These are phyloP conservation scores for Lolium perenne DNA, from an alignment of 176 grass and related monocot species.

Conservation along the genomic window DNA sequence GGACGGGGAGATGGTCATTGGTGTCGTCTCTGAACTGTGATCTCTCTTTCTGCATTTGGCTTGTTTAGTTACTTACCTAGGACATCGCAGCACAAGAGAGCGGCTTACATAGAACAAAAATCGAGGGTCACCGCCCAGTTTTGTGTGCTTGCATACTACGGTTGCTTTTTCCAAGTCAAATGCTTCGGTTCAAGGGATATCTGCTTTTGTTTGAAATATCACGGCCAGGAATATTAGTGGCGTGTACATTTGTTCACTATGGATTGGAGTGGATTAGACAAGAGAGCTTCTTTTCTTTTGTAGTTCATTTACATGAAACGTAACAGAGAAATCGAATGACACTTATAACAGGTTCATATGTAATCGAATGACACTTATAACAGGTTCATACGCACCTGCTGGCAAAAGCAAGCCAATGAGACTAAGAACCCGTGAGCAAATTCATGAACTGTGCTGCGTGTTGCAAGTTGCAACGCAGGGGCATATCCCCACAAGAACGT, in stretches of 20 bases:
- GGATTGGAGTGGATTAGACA: neutral
- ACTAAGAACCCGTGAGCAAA: neutral
- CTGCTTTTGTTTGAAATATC: conserved; percentile 56
- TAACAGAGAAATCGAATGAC: no score
- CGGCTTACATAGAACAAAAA: neutral
- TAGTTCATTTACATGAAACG: neutral
- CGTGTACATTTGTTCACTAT: neutral
- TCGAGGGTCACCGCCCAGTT: no score
- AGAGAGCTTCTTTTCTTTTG: neutral
- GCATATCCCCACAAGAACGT: neutral
- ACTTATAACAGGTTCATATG: neutral
- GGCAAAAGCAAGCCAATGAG: neutral
- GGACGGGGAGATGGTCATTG: conserved; percentile 23
- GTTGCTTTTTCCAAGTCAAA: conserved; percentile 41
- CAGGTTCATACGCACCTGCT: neutral
- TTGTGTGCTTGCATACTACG: conserved; percentile 5
- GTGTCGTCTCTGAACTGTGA: neutral
- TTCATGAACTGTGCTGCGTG: neutral
- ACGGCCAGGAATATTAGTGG: conserved; percentile 30
- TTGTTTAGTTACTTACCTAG: neutral
- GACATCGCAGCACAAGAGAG: neutral
- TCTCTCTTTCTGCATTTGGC: neutral
- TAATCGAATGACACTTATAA: neutral
- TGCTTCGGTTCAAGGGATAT: conserved; percentile 33
- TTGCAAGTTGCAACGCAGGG: neutral